These are phyloP conservation scores for Yamadazyma sp. DNA, from an alignment of 805 yeast genomes.

Conservation along the genomic window DNA sequence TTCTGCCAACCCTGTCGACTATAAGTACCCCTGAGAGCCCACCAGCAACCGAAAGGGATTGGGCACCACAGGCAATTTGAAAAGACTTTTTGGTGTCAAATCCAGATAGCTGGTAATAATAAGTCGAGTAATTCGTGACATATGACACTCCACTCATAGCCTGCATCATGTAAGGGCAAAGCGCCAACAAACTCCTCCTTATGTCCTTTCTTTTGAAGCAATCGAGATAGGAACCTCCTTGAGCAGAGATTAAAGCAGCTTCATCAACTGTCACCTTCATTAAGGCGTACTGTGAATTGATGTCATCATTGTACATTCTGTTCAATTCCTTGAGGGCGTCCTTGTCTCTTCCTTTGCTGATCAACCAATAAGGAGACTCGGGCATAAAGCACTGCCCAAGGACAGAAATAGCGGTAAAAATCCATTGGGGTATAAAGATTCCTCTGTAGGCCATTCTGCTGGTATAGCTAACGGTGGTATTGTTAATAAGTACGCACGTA, in stretches of 20 bases:
- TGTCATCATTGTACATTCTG: neutral
- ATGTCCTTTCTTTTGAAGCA: conserved; percentile 11
- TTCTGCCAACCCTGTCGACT: conserved; percentile 11
- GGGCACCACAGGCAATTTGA: conserved; percentile 12
- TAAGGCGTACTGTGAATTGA: conserved; percentile 5
- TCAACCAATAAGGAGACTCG: conserved; percentile 44
- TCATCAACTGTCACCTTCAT: conserved; percentile 12
- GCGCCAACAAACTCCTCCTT: conserved; percentile 9
- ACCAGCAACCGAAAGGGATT: conserved; percentile 9
- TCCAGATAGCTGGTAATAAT: conserved; percentile 14
- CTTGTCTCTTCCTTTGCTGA: conserved; percentile 23
- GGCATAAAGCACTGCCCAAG: conserved; percentile 33
- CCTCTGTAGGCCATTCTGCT: conserved; percentile 8
- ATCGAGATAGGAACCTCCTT: conserved; percentile 15
- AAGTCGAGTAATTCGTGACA: conserved; percentile 12
- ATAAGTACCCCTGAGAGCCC: conserved; percentile 5
- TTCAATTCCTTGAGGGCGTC: neutral
- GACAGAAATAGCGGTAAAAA: conserved; percentile 7
- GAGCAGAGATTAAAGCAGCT: conserved; percentile 12
- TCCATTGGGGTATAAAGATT: conserved; percentile 12
- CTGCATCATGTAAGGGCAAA: conserved; percentile 8
- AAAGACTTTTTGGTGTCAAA: conserved; percentile 6
- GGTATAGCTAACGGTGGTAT: neutral
- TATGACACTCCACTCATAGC: conserved; percentile 14
- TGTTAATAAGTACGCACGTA: conserved; percentile 8